Percentiles rank a stretch among this genome's conserved stretches.
phyloP scores from a whole-genome alignment of 2,329 filamentous ascomycete genomes.

The Penicillium sp. region DNA sequence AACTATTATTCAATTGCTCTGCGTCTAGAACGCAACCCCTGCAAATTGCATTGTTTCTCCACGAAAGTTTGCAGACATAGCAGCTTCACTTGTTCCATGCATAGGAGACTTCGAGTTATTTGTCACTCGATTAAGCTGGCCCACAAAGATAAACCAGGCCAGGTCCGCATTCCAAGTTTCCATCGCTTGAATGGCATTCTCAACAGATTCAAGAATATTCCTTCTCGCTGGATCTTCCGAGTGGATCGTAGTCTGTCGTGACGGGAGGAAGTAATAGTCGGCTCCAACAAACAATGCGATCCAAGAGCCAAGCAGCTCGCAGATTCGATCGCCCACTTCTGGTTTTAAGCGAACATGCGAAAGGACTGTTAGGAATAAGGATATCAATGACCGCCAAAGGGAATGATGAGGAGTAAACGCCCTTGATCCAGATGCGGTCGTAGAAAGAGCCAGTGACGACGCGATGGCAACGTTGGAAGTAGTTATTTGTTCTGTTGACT shows the following conservation, averaged over 20 bases:
- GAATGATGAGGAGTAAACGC: constrained; percentile 45
- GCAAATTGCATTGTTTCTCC: constrained; percentile 36
- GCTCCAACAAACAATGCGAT: constrained; percentile 40
- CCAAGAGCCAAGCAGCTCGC: constrained; percentile 43
- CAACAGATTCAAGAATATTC: constrained; percentile 26
- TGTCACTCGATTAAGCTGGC: constrained; percentile 17
- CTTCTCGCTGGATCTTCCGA: constrained; percentile 1
- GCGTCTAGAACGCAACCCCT: constrained; percentile 25
- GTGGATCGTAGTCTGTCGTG: not conserved
- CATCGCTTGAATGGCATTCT: constrained; percentile 43
- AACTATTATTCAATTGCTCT: not conserved
- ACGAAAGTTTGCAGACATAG: constrained; percentile 37
- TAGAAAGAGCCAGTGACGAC: constrained; percentile 26
- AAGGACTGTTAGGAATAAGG: constrained; percentile 46
- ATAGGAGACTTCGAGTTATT: not conserved
- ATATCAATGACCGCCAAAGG: constrained; percentile 43
- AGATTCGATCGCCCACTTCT: constrained; percentile 46
- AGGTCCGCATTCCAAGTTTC: constrained; percentile 47
- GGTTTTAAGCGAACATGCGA: constrained; percentile 44
- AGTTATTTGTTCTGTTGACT: not conserved
- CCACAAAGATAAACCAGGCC: constrained; percentile 46
- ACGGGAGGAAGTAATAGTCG: constrained; percentile 35
- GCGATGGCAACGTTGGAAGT: constrained; percentile 6
- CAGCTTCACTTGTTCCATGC: not conserved
- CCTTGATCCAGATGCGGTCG: constrained; percentile 25